These are phyloP conservation scores for Rutstroemia sp. DNA, from an alignment of 2,329 filamentous ascomycete species.

Conservation along the genomic window DNA sequence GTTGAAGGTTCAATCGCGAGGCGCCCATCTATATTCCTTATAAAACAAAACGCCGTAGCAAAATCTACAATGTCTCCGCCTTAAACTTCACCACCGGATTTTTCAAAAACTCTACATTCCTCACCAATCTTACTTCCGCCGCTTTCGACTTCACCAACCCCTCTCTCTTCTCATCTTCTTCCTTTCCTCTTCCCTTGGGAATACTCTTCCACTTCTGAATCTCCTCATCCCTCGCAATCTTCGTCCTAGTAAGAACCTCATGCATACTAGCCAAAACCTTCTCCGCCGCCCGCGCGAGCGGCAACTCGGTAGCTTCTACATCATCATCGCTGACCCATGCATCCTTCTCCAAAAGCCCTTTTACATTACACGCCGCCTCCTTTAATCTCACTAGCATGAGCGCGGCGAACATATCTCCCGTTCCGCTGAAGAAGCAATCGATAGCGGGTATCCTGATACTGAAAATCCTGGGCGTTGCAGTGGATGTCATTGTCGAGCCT, in stretches of 20 bases:
- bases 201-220: conserved; percentile 46
- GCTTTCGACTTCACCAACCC: conserved; percentile 71
- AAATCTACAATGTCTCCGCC: conserved; percentile 39
- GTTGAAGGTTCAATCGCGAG: neutral
- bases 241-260: conserved; percentile 63
- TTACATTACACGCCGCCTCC: conserved; percentile 58
- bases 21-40: neutral
- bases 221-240: conserved; percentile 56
- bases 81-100: conserved; percentile 58
- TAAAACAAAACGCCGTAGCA: neutral
- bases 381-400: conserved; percentile 81
- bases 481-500: conserved; percentile 63
- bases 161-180: conserved; percentile 35
- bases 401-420: conserved; percentile 97
- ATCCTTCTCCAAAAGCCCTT: conserved; percentile 41
- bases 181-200: conserved; percentile 33
- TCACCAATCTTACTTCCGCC: conserved; percentile 78
- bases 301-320: conserved; percentile 62
- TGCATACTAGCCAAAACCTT: conserved; percentile 93
- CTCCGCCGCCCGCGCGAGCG: conserved; percentile 74
- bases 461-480: conserved; percentile 71
- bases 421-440: conserved; percentile 92
- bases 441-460: conserved; percentile 79
- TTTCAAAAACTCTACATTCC: conserved; percentile 62
- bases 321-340: conserved; percentile 75